Evolutionary conservation across 805 yeast genomes (phyloP).

Genomic region (Sugiyamaella smithiae): DNA sequence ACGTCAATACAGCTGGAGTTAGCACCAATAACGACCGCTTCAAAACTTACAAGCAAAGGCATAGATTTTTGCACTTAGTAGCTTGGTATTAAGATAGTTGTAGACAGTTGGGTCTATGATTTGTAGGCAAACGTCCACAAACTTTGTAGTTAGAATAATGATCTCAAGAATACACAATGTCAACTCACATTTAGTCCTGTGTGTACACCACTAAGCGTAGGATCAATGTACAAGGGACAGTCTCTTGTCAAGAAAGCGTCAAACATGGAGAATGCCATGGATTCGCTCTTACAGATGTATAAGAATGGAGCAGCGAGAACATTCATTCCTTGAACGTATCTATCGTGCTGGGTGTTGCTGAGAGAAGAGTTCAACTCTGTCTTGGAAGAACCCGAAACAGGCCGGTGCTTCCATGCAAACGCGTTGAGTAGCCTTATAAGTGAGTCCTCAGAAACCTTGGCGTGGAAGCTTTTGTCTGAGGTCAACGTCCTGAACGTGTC

Average conservation of each 20-base stretch:
- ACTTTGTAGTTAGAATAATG: slow-evolving; percentile 27
- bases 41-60: slow-evolving; percentile 50
- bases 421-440: slow-evolving; percentile 68
- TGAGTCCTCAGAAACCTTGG: slow-evolving; percentile 64
- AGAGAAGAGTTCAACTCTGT: not conserved
- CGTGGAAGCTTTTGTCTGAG: slow-evolving; percentile 63
- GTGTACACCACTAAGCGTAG: slow-evolving; percentile 76
- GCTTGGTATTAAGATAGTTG: slow-evolving; percentile 55
- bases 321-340: slow-evolving; percentile 91
- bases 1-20: slow-evolving; percentile 61
- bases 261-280: slow-evolving; percentile 77
- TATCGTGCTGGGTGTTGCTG: slow-evolving; percentile 30
- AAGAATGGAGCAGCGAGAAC: slow-evolving; percentile 81
- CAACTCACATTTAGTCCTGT: slow-evolving; percentile 49
- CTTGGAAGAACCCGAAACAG: not conserved
- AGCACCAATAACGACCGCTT: slow-evolving; percentile 11
- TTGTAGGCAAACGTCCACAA: slow-evolving; percentile 71
- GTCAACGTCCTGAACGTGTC: slow-evolving; percentile 85
- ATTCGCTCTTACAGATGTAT: slow-evolving; percentile 72
- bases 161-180: not conserved
- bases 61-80: slow-evolving; percentile 78
- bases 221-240: slow-evolving; percentile 76
- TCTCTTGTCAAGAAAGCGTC: slow-evolving; percentile 57
- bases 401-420: slow-evolving; percentile 46
- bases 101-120: slow-evolving; percentile 71